Percentiles rank a stretch among this genome's conserved stretches.
phyloP scores from a whole-genome alignment of 805 yeast genomes.

The Cyberlindnera nakhonratchasimensis region DNA sequence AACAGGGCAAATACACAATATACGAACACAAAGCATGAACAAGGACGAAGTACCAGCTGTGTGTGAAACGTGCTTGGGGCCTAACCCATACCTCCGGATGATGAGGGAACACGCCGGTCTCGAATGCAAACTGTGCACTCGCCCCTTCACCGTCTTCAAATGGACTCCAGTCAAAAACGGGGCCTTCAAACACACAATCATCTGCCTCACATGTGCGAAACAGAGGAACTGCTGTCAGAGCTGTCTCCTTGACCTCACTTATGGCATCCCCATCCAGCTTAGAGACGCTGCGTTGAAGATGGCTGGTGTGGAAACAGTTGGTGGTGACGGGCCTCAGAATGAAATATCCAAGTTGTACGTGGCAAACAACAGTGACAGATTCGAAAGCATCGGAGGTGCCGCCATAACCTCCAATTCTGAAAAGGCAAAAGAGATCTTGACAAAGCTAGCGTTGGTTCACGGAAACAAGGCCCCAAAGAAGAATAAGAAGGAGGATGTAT shows the following conservation, averaged over 20 bases:
- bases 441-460: conserved; percentile 35
- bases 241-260: conserved; percentile 79
- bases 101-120: conserved; percentile 65
- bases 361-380: conserved; percentile 45
- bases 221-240: conserved; percentile 82
- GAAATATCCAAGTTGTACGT: conserved; percentile 52
- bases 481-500: conserved; percentile 11
- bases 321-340: conserved; percentile 41
- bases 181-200: conserved; percentile 55
- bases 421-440: conserved; percentile 51
- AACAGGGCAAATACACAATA: background rate
- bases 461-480: conserved; percentile 15
- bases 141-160: conserved; percentile 77
- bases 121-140: conserved; percentile 81
- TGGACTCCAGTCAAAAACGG: conserved; percentile 56
- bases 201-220: conserved; percentile 78
- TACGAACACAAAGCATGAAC: conserved; percentile 6
- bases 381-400: conserved; percentile 36
- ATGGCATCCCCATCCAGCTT: conserved; percentile 73
- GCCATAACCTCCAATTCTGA: conserved; percentile 30
- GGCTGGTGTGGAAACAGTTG: conserved; percentile 45
- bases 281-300: conserved; percentile 78
- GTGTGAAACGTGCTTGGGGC: conserved; percentile 73
- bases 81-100: conserved; percentile 64
- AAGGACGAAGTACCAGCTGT: conserved; percentile 48